These are phyloP conservation scores for Sisymbrium irio DNA, from an alignment of 345 rosid genomes.

Conservation along the genomic window DNA sequence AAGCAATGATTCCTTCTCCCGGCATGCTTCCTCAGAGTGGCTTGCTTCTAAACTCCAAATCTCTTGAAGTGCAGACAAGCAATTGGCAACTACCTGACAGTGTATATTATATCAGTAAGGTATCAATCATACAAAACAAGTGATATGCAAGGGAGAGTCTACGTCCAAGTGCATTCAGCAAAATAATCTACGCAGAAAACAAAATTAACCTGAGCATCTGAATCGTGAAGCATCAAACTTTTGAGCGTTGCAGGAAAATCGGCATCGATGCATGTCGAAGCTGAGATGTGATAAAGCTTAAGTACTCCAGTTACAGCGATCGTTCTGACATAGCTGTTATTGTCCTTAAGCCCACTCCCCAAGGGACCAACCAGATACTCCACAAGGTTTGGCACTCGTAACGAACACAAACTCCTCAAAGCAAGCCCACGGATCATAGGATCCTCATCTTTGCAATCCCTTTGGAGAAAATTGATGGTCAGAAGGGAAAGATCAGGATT, in stretches of 20 bases:
- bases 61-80: conserved; percentile 91
- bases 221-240: conserved; percentile 82
- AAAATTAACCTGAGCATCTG: conserved; percentile 73
- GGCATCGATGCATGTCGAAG: conserved; percentile 76
- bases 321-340: conserved; percentile 77
- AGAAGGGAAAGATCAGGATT: conserved; percentile 91
- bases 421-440: conserved; percentile 99
- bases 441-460: conserved; percentile 94
- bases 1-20: conserved; percentile 76
- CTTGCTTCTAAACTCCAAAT: conserved; percentile 86
- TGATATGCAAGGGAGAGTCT: not conserved
- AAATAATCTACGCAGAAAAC: not conserved
- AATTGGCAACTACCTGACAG: conserved; percentile 81
- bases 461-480: conserved; percentile 93
- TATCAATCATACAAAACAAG: conserved; percentile 3
- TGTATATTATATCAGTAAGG: conserved; percentile 10
- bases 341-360: conserved; percentile 78
- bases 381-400: conserved; percentile 84
- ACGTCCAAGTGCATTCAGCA: not conserved
- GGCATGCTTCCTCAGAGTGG: conserved; percentile 81
- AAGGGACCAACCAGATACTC: conserved; percentile 97
- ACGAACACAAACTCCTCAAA: conserved; percentile 81
- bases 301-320: conserved; percentile 89
- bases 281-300: conserved; percentile 89
- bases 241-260: conserved; percentile 80